Conservation (phyloP, 2,329 filamentous ascomycete species). For the Aspergillus fructus region DNA sequence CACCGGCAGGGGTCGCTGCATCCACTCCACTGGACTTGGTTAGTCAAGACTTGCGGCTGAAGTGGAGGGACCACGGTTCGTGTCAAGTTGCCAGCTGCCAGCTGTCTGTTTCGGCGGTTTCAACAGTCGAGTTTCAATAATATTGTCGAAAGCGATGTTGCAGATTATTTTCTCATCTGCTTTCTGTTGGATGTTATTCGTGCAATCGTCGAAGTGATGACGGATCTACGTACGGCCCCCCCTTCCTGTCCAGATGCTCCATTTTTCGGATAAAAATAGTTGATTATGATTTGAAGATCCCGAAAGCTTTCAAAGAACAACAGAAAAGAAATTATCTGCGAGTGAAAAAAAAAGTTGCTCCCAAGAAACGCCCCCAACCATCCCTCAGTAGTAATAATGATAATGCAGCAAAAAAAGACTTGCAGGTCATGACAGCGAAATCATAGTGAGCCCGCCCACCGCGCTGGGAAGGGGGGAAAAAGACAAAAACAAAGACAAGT, state of each 20-base stretch:
- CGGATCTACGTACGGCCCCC: not conserved
- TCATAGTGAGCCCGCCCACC: not conserved
- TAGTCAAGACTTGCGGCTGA: not conserved
- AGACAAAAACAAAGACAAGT: not conserved
- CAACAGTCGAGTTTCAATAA: too few relatives aligned
- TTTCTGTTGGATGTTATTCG: not conserved
- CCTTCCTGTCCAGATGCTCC: not conserved
- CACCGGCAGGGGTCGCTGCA: not conserved
- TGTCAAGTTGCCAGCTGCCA: too few relatives aligned
- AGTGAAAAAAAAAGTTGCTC: not conserved
- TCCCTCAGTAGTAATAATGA: not conserved
- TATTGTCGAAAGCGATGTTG: not conserved
- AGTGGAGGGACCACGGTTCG: not conserved
- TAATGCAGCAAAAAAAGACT: not conserved
- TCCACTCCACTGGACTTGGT: not conserved
- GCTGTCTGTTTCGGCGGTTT: too few relatives aligned
- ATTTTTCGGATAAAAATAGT: constrained; percentile 1
- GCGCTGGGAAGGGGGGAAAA: not conserved
- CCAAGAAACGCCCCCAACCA: not conserved
- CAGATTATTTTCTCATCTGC: not conserved
- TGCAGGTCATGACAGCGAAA: not conserved
- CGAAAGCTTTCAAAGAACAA: not conserved
- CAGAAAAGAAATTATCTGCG: not conserved
- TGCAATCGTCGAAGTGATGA: not conserved
- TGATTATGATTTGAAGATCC: not conserved